phyloP scores from a whole-genome alignment of 2,329 filamentous ascomycete species.

The Colletotrichum abscissum region DNA sequence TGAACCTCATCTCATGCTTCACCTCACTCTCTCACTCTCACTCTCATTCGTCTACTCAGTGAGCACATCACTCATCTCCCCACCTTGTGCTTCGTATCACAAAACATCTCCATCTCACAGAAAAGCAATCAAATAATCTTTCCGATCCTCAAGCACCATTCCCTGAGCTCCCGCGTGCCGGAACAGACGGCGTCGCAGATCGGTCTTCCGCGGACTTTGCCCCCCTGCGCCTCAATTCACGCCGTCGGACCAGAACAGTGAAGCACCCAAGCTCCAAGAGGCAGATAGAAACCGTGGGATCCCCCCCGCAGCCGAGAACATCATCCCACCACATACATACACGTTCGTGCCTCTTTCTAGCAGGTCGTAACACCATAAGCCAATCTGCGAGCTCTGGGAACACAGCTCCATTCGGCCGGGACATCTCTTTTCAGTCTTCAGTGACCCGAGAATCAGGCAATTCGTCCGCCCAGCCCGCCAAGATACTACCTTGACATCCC shows the following conservation, averaged over 20 bases:
- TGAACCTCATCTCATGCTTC: not conserved
- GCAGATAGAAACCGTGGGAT: not conserved
- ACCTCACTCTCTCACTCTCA: not conserved
- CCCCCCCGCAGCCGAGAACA: not conserved
- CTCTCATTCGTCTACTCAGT: not conserved
- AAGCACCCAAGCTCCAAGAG: not conserved
- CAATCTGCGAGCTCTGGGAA: not conserved
- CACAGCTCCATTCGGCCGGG: conserved; percentile 6
- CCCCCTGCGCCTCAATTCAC: not conserved
- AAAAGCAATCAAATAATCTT: not conserved
- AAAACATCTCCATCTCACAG: not conserved
- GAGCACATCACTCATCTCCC: not conserved
- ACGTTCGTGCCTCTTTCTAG: not conserved
- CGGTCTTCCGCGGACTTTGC: conserved; percentile 15
- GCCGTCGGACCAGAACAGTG: too few species aligned
- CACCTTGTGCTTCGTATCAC: not conserved
- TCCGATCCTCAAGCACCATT: not conserved
- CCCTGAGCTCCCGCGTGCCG: conserved; percentile 6
- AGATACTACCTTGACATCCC: not conserved
- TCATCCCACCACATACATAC: not conserved
- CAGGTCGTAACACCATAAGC: not conserved
- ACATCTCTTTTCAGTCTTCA: conserved; percentile 9
- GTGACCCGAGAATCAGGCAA: conserved; percentile 1
- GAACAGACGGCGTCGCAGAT: conserved; percentile 31
- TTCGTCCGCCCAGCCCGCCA: not conserved